These are phyloP conservation scores for Immersiporthe knoxdaviesiana DNA, from an alignment of 2,329 filamentous ascomycete genomes.

Conservation along the genomic window DNA sequence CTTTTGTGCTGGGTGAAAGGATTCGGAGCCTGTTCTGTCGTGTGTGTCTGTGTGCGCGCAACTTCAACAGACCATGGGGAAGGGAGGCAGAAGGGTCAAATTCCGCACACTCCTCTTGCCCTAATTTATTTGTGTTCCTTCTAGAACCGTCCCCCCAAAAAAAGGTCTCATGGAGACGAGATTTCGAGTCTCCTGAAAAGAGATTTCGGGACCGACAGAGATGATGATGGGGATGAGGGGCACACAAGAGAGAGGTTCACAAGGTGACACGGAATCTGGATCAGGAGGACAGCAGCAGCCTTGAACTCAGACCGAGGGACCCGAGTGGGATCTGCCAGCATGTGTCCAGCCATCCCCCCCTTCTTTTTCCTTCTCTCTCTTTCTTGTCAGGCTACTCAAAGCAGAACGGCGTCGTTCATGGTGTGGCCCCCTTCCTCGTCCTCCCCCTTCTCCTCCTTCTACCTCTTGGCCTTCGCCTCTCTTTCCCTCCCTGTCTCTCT, in stretches of 20 bases:
- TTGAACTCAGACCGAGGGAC: constrained; percentile 6
- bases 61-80: neutral
- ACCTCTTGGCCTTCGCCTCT: neutral
- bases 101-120: neutral
- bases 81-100: neutral
- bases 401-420: neutral
- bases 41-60: neutral
- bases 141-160: neutral
- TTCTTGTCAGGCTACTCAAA: neutral
- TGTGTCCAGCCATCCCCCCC: neutral
- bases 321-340: neutral
- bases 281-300: constrained; percentile 1
- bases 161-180: neutral
- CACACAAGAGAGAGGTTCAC: constrained; percentile 5
- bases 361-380: neutral
- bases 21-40: neutral
- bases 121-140: neutral
- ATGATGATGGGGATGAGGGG: neutral
- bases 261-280: constrained; percentile 24
- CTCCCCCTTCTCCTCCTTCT: too few relatives aligned
- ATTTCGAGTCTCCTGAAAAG: too few relatives aligned
- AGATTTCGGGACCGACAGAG: constrained; percentile 2
- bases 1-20: neutral
- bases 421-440: neutral
- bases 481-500: too few relatives aligned